Evolutionary conservation across 768 basidiomycete species (phyloP).

Genomic region (Psilocybe azurescens): DNA sequence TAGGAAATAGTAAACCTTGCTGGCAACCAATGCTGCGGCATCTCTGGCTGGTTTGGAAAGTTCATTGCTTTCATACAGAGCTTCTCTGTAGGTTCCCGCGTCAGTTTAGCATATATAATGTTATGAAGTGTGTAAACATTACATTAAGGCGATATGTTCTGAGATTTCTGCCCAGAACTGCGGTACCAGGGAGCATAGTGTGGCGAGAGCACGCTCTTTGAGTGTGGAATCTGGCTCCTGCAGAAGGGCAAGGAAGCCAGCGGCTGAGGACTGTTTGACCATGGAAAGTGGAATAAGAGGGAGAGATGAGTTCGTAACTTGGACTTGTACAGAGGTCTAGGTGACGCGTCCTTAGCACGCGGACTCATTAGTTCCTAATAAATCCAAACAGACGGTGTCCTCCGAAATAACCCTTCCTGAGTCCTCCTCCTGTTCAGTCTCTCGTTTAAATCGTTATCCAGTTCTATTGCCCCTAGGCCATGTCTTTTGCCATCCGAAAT

Average conservation of each 20-base stretch:
- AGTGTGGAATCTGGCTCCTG: conserved; percentile 87
- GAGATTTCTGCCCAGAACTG: conserved; percentile 99
- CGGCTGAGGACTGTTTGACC: conserved; percentile 85
- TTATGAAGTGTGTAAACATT: conserved; percentile 37
- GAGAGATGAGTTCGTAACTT: conserved; percentile 22
- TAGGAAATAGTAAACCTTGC: conserved; percentile 98
- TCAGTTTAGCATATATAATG: conserved; percentile 11
- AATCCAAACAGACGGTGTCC: conserved; percentile 33
- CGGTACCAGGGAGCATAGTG: conserved; percentile 83
- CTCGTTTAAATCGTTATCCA: conserved; percentile 12
- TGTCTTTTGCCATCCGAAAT: conserved; percentile 57
- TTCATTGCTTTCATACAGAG: conserved; percentile 83
- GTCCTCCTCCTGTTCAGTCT: conserved; percentile 10
- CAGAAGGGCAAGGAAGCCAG: conserved; percentile 90
- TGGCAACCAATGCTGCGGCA: conserved; percentile 89
- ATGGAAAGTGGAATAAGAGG: conserved; percentile 35
- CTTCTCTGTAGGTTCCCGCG: conserved; percentile 64
- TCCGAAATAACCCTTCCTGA: conserved; percentile 42
- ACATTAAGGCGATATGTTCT: conserved; percentile 92
- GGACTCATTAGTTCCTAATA: conserved; percentile 32
- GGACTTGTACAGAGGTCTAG: conserved; percentile 26
- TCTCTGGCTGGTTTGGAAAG: conserved; percentile 77
- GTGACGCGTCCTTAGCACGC: conserved; percentile 50
- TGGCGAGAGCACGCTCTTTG: conserved; percentile 89
- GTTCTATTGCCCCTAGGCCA: conserved; percentile 28